Conservation (phyloP, 192 early-diverging fungal species). For the Piromyces sp. region DNA sequence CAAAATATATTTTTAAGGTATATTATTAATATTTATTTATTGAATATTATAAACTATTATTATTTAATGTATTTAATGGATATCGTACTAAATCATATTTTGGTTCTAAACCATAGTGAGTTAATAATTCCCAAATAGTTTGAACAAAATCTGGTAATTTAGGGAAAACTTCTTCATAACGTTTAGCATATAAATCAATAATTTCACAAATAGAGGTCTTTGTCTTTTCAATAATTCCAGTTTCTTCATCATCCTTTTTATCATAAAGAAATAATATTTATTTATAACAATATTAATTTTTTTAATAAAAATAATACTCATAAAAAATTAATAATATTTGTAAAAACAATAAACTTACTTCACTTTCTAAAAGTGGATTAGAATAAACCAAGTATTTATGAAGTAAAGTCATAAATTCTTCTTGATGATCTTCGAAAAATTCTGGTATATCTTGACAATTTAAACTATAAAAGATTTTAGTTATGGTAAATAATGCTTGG, state of each 20-base stretch:
- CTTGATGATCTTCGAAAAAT: conserved; percentile 87
- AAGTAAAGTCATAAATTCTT: conserved; percentile 60
- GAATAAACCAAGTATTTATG: conserved; percentile 73
- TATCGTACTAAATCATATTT: conserved; percentile 60
- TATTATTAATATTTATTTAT: neutral
- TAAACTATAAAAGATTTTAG: conserved; percentile 83
- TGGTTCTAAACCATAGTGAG: conserved; percentile 40
- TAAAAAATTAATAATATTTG: too few relatives aligned
- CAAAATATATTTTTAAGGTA: too few relatives aligned
- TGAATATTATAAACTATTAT: neutral
- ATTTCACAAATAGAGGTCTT: conserved; percentile 90
- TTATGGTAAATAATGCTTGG: conserved; percentile 56
- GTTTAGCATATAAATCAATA: conserved; percentile 68
- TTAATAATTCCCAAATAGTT: conserved; percentile 75
- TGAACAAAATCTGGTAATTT: conserved; percentile 66
- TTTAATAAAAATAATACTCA: too few relatives aligned
- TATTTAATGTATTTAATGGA: neutral
- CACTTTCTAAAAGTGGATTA: conserved; percentile 48
- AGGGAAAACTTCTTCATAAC: conserved; percentile 78
- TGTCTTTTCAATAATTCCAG: conserved; percentile 67
- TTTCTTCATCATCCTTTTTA: conserved; percentile 60
- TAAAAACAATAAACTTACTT: too few relatives aligned
- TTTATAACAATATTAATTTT: too few relatives aligned
- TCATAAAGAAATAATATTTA: too few relatives aligned
- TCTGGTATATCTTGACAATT: conserved; percentile 94